These are phyloP conservation scores for Alternaria rosae DNA, from an alignment of 2,329 filamentous ascomycete genomes.

Conservation along the genomic window DNA sequence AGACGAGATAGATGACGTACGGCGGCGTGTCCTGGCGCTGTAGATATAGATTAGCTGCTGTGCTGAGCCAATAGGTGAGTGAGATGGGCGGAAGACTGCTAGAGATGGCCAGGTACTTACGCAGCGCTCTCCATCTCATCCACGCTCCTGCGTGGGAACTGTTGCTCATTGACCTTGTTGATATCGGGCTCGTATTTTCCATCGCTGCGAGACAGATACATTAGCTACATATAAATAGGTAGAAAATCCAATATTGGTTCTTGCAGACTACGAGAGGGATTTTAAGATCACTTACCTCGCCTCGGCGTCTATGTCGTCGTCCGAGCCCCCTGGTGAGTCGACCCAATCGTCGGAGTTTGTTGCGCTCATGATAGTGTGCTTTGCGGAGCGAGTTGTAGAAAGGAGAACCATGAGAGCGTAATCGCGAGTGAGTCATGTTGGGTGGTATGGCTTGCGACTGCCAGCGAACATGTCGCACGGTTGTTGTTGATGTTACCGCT, in stretches of 20 bases:
- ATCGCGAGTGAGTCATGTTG: background rate
- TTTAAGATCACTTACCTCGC: background rate
- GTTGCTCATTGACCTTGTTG: background rate
- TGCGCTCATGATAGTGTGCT: conserved; percentile 1
- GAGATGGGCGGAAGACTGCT: background rate
- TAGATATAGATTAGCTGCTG: background rate
- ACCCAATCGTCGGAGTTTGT: conserved; percentile 7
- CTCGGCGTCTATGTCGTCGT: background rate
- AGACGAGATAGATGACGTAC: conserved; percentile 3
- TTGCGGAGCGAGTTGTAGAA: background rate
- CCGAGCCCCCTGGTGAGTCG: background rate
- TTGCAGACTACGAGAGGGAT: background rate
- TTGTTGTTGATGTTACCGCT: too few species aligned
- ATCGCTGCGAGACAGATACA: background rate
- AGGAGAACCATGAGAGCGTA: background rate
- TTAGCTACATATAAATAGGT: background rate
- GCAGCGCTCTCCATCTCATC: conserved; percentile 9
- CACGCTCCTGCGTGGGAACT: background rate
- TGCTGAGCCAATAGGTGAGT: background rate
- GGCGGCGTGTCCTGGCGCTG: background rate
- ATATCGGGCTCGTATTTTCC: background rate
- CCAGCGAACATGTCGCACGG: background rate
- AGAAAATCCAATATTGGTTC: background rate
- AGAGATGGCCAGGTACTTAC: background rate
- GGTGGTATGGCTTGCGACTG: background rate